Percentiles rank a stretch among this genome's conserved stretches.
Conservation (phyloP, 192 early-diverging fungal genomes). For the Rhizoclosmatium globosum region DNA sequence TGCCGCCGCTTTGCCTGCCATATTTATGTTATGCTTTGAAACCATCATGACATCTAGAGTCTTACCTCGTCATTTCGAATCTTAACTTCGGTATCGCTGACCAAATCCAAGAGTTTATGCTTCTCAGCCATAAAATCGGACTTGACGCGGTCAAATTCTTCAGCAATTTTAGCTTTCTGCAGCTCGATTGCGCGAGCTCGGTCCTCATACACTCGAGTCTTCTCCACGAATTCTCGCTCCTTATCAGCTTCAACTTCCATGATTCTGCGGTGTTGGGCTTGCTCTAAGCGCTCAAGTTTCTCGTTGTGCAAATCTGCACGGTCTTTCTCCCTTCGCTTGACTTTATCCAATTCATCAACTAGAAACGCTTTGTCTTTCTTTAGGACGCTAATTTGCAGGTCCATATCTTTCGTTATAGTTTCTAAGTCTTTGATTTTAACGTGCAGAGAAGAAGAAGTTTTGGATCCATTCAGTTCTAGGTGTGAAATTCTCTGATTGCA, state of each 20-base stretch:
- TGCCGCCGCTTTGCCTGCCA: slow-evolving; percentile 41
- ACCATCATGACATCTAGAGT: neutral
- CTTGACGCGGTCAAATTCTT: slow-evolving; percentile 27
- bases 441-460: slow-evolving; percentile 4
- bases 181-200: slow-evolving; percentile 3
- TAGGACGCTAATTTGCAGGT: slow-evolving; percentile 49
- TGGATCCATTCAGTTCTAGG: slow-evolving; percentile 35
- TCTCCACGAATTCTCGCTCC: slow-evolving; percentile 19
- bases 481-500: slow-evolving; percentile 35
- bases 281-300: slow-evolving; percentile 16
- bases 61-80: slow-evolving; percentile 32
- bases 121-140: slow-evolving; percentile 34
- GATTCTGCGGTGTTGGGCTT: slow-evolving; percentile 6
- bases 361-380: slow-evolving; percentile 54
- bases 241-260: slow-evolving; percentile 24
- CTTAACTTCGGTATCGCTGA: slow-evolving; percentile 25
- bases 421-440: slow-evolving; percentile 49
- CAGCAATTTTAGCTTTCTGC: slow-evolving; percentile 7
- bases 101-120: slow-evolving; percentile 26
- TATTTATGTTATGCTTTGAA: neutral
- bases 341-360: slow-evolving; percentile 54
- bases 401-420: slow-evolving; percentile 41
- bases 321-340: slow-evolving; percentile 46
- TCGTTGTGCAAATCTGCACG: slow-evolving; percentile 16
- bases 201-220: slow-evolving; percentile 19